These are phyloP conservation scores for Pseudonitzschia pungens DNA, from an alignment of 108 stramenopile species.

Conservation along the genomic window DNA sequence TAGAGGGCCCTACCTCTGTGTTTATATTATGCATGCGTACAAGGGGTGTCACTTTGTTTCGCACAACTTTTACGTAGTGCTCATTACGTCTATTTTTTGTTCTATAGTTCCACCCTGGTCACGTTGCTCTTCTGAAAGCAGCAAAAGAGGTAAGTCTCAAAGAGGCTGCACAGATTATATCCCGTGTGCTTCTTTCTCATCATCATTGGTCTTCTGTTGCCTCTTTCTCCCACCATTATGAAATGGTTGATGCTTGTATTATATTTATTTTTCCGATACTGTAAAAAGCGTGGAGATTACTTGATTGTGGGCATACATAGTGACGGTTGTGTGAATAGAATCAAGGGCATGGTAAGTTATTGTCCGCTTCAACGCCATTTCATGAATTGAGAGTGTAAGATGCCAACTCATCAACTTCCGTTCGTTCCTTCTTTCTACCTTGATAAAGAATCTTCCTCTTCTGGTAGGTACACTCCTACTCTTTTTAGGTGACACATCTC, in stretches of 20 bases:
- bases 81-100: neutral
- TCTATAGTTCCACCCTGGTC: constrained; percentile 91
- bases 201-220: neutral
- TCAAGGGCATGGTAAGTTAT: constrained; percentile 49
- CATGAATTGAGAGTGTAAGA: neutral
- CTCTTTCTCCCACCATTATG: neutral
- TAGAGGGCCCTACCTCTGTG: neutral
- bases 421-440: neutral
- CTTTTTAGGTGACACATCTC: neutral
- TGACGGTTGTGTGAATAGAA: constrained; percentile 90
- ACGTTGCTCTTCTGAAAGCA: constrained; percentile 87
- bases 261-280: neutral
- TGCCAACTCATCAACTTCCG: neutral
- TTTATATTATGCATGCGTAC: neutral
- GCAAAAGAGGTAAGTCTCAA: constrained; percentile 60
- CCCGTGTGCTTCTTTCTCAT: neutral
- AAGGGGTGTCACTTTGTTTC: neutral
- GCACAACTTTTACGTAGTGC: neutral
- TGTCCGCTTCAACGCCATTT: neutral
- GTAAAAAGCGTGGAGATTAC: constrained; percentile 88
- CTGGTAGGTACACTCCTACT: constrained; percentile 4
- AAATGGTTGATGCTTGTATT: neutral
- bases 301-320: constrained; percentile 97
- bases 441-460: constrained; percentile 27
- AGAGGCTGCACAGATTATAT: neutral